Evolutionary conservation across 805 yeast species (phyloP), one percentile per base, ranked within the genome.

Genomic region (Ogataea angusta): DNA sequence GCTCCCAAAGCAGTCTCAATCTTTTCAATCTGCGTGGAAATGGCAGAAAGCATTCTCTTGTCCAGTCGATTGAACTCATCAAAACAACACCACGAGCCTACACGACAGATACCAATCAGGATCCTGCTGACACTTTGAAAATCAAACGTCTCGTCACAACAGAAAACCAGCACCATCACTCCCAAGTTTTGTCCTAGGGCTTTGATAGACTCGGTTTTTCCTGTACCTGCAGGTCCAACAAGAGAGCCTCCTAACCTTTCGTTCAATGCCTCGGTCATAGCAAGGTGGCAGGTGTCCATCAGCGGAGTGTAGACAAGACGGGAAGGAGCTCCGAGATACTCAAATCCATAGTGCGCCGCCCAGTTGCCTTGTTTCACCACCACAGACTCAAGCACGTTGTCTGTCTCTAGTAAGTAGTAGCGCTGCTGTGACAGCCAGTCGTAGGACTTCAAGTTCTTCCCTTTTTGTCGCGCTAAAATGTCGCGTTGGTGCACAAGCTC

Each of bases 211-310:
- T 91, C 98, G 0, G 98, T 91, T 57, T 91, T 91, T 49, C 98
- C 98, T 0, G 98, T 91, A 30, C 98, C 98, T 2, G 98, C 96
- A 1, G 98, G 97, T 0, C 98, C 98, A 60, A 84, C 80, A 1
- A 95, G 83, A 1, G 95, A 83, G 0, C 95, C 95, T n/a, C 98
- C 98, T 7, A 79, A 66, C 25, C 73, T 74, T 50, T 81, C 87
- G 24, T 76, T 73, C 13, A 89, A 58, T 0, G 97, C 90, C 45
- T 82, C 84, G 0, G 85, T 69, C 79, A 90, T 76, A 0, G 89
- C 67, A 7, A 82, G 57, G 56, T 75, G 87, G 42, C 87, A 76
- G 5, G 72, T 67, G 34, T 77, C 76, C 6, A 85, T 70, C 14
- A 87, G 66, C 1, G 91, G 87, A 0, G 97, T 91, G 40, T 76